Percentiles rank a stretch among this genome's conserved stretches.
These are phyloP conservation scores for Rutidosis leptorrhynchoides DNA, from an alignment of 129 eudicot species.

Conservation along the genomic window DNA sequence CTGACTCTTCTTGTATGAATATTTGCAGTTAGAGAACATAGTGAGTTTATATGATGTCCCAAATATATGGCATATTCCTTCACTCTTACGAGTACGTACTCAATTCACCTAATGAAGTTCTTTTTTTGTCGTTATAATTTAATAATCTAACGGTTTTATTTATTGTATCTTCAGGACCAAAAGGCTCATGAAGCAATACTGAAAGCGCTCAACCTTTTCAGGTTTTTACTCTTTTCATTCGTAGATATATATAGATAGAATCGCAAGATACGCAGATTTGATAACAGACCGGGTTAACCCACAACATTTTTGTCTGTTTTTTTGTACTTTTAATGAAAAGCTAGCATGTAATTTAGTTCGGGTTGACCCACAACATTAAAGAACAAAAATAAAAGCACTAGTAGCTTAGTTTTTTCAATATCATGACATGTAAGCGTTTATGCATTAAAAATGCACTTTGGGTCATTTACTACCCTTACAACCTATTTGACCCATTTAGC, in stretches of 20 bases:
- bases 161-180: conserved; percentile 55
- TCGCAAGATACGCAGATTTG: background rate
- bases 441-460: background rate
- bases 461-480: background rate
- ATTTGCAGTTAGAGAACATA: conserved; percentile 63
- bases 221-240: conserved; percentile 41
- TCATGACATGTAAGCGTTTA: background rate
- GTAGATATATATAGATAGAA: background rate
- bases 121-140: conserved; percentile 9
- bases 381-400: background rate
- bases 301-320: background rate
- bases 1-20: background rate
- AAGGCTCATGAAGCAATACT: conserved; percentile 94
- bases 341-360: background rate
- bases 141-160: conserved; percentile 11
- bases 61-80: conserved; percentile 92
- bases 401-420: background rate
- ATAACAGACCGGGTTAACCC: background rate
- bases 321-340: background rate
- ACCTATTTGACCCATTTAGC: background rate
- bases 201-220: conserved; percentile 65
- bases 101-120: conserved; percentile 1
- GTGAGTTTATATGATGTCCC: conserved; percentile 81
- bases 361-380: too few relatives aligned
- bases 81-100: conserved; percentile 63